Evolutionary conservation across 306 rosid species (phyloP), one percentile per base, ranked within the genome.

Genomic region (Elaeagnus macrophylla): DNA sequence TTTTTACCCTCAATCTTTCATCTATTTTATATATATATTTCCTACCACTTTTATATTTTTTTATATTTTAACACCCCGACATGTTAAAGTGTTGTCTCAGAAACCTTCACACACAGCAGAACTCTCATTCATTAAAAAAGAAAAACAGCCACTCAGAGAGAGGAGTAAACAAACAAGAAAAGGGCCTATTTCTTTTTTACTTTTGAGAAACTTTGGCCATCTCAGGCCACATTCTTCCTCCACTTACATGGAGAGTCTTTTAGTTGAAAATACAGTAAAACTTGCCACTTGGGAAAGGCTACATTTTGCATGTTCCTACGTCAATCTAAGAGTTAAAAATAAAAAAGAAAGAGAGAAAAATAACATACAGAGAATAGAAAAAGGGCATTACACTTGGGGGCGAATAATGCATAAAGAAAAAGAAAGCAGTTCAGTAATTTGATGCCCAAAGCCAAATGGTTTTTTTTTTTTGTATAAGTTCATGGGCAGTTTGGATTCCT

Each of bases 401-500:
- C 54, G 77, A 78, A 73, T 76, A 65, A 77, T 82, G 79, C 86
- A 80, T 53, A 61, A 3, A 71, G 36, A 70, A 39, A 42, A 48
- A 52, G 49, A 20, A 18, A 38, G 45, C 7, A 35, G 39, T 45
- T 57, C 54, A 50, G 61, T 36, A 47, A 60, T 37, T 38, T 32
- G 48, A 40, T 25, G 10, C 37, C 39, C 32, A 25, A 25, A 25
- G 3, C 32, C 32, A 25, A 25, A 25, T 1, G 32, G 32, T 25
- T n/a, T n/a, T 37, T 3, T 11, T 8, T 6, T 49, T 65, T 47
- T 42, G 16, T n/a, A n/a, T n/a, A 0, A 12, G 43, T 46, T 81
- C 88, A 86, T 42, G 54, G 62, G 71, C 99, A 93, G 65, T 93
- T 93, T 12, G 74, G 53, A 64, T 79, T 93, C 67, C 81, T 87